phyloP scores from a whole-genome alignment of 805 yeast species.

The Barnettozyma salicaria region DNA sequence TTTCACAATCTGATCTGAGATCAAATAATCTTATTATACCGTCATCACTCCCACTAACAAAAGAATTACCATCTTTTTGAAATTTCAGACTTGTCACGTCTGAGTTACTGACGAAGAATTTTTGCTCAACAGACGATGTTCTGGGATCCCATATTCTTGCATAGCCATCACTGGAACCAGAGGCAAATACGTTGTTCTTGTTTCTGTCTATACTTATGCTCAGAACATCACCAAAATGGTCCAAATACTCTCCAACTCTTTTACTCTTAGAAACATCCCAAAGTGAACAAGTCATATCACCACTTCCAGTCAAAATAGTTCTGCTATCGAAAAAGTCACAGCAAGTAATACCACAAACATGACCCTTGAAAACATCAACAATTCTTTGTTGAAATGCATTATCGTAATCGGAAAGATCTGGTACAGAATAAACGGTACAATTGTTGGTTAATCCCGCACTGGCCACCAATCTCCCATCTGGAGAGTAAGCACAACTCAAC shows the following conservation, averaged over 20 bases:
- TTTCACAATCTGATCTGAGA: conserved; percentile 66
- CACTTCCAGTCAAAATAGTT: conserved; percentile 62
- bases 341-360: conserved; percentile 74
- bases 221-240: conserved; percentile 70
- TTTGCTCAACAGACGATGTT: conserved; percentile 38
- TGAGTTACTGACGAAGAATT: conserved; percentile 47
- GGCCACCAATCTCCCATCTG: conserved; percentile 60
- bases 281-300: conserved; percentile 70
- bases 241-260: conserved; percentile 47
- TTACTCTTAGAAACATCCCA: conserved; percentile 74
- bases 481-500: conserved; percentile 65
- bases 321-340: conserved; percentile 58
- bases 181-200: conserved; percentile 37
- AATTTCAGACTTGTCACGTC: conserved; percentile 61
- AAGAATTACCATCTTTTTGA: conserved; percentile 65
- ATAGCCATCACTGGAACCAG: conserved; percentile 66
- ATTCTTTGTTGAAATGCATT: conserved; percentile 35
- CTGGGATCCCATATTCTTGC: conserved; percentile 64
- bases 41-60: conserved; percentile 76
- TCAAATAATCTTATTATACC: conserved; percentile 68
- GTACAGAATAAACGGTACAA: conserved; percentile 59
- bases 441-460: conserved; percentile 80
- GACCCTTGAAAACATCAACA: conserved; percentile 64
- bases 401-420: conserved; percentile 19
- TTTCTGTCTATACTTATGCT: conserved; percentile 33